Percentiles rank a stretch among this genome's conserved stretches.
phyloP scores from a whole-genome alignment of 2,329 filamentous ascomycete species.

The Thielaviopsis punctulata region DNA sequence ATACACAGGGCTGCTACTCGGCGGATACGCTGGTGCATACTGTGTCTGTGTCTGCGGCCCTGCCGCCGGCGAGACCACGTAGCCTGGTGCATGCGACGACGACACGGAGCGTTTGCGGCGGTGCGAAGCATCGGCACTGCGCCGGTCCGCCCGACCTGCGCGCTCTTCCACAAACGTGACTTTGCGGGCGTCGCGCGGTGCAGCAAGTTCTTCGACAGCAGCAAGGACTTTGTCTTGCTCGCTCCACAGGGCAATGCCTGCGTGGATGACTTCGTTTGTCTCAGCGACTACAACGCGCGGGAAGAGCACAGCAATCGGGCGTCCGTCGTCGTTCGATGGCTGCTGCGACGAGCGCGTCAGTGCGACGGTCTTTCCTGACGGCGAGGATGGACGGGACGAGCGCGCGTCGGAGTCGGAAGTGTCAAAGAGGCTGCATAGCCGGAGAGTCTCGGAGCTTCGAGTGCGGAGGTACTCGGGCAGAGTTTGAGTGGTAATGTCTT shows the following conservation, averaged over 20 bases:
- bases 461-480: not conserved
- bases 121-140: not conserved
- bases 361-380: not conserved
- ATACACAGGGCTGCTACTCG: not conserved
- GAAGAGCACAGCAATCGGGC: not conserved
- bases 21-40: not conserved
- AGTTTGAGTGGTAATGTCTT: not conserved
- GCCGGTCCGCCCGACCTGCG: not conserved
- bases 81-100: not conserved
- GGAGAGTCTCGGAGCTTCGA: not conserved
- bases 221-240: not conserved
- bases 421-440: not conserved
- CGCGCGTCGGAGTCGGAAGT: not conserved
- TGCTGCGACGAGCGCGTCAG: not conserved
- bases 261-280: not conserved
- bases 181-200: not conserved
- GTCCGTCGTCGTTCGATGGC: not conserved
- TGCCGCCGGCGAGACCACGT: not conserved
- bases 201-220: not conserved
- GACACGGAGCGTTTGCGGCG: not conserved
- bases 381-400: not conserved
- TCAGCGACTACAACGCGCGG: not conserved
- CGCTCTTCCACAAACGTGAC: not conserved
- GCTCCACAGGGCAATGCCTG: not conserved
- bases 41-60: not conserved